A percentile compares a stretch with the other conserved stretches of the same genome.
These are phyloP conservation scores for Eremothecium sinecaudum DNA, from an alignment of 1,139 yeast genomes.

Conservation along the genomic window DNA sequence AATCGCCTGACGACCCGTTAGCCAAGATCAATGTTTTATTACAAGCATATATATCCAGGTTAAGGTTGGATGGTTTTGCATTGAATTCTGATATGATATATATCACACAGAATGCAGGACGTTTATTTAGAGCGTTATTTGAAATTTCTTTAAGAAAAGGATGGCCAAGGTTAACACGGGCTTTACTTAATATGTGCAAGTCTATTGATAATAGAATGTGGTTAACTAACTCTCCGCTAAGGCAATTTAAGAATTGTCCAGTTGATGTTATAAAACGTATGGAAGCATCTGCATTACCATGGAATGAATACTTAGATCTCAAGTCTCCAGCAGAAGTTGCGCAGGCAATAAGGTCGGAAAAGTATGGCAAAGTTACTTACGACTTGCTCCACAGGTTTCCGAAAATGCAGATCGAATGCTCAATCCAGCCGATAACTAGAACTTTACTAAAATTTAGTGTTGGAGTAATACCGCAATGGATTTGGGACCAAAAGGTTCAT, in stretches of 20 bases:
- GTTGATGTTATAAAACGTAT: slow-evolving; percentile 58
- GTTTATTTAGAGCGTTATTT: slow-evolving; percentile 75
- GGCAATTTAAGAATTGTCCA: slow-evolving; percentile 71
- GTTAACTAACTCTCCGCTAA: slow-evolving; percentile 75
- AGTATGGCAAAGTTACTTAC: slow-evolving; percentile 52
- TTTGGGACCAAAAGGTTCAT: slow-evolving; percentile 61
- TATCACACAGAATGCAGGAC: slow-evolving; percentile 86
- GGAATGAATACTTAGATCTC: slow-evolving; percentile 55
- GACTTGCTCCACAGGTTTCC: slow-evolving; percentile 69
- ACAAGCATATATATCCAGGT: slow-evolving; percentile 74
- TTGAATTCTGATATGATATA: slow-evolving; percentile 89
- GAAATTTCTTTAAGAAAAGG: slow-evolving; percentile 64
- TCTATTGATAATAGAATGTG: slow-evolving; percentile 78
- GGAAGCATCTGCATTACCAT: slow-evolving; percentile 76
- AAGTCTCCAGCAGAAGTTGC: slow-evolving; percentile 65
- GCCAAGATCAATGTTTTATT: slow-evolving; percentile 74
- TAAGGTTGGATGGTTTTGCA: slow-evolving; percentile 79
- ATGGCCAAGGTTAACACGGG: slow-evolving; percentile 61
- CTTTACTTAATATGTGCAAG: slow-evolving; percentile 57
- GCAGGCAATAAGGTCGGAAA: slow-evolving; percentile 67
- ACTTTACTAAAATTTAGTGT: slow-evolving; percentile 56
- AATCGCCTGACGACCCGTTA: slow-evolving; percentile 56
- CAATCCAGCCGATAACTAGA: slow-evolving; percentile 69
- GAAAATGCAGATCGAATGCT: slow-evolving; percentile 44
- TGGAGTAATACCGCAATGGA: slow-evolving; percentile 62